Evolutionary conservation across 2,329 filamentous ascomycete genomes (phyloP).

Genomic region (Ascochyta koolunga): DNA sequence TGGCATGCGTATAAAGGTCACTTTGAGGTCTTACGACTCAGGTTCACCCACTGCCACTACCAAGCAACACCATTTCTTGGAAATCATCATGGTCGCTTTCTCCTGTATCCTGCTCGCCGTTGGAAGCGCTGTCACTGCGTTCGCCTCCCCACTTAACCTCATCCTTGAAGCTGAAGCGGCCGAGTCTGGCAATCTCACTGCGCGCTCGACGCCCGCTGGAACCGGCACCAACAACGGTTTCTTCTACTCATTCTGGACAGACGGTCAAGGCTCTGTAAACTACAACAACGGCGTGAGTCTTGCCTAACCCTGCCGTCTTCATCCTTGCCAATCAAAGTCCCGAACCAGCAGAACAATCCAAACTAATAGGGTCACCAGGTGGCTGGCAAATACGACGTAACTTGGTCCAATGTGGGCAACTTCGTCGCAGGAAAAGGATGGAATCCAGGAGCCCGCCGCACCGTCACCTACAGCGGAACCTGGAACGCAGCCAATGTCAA

Average conservation of each 20-base stretch:
- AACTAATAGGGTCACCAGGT: slow-evolving; percentile 15
- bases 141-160: slow-evolving; percentile 38
- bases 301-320: too few relatives aligned
- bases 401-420: slow-evolving; percentile 59
- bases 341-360: neutral
- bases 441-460: slow-evolving; percentile 56
- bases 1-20: neutral
- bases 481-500: slow-evolving; percentile 57
- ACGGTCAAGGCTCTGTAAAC: slow-evolving; percentile 55
- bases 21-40: neutral
- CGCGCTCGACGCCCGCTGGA: slow-evolving; percentile 29
- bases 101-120: slow-evolving; percentile 38
- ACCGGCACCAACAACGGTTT: slow-evolving; percentile 40
- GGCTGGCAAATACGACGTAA: slow-evolving; percentile 57
- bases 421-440: slow-evolving; percentile 64
- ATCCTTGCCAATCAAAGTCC: neutral
- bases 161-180: slow-evolving; percentile 22
- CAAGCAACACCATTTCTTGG: slow-evolving; percentile 17
- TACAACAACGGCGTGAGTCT: slow-evolving; percentile 58
- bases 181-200: slow-evolving; percentile 19
- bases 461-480: slow-evolving; percentile 57
- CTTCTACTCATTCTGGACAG: slow-evolving; percentile 62
- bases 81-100: slow-evolving; percentile 38
- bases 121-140: slow-evolving; percentile 30
- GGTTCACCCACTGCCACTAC: slow-evolving; percentile 1